Evolutionary conservation across 352 stramenopile genomes (phyloP).

Genomic region (Phytophthora pini): DNA sequence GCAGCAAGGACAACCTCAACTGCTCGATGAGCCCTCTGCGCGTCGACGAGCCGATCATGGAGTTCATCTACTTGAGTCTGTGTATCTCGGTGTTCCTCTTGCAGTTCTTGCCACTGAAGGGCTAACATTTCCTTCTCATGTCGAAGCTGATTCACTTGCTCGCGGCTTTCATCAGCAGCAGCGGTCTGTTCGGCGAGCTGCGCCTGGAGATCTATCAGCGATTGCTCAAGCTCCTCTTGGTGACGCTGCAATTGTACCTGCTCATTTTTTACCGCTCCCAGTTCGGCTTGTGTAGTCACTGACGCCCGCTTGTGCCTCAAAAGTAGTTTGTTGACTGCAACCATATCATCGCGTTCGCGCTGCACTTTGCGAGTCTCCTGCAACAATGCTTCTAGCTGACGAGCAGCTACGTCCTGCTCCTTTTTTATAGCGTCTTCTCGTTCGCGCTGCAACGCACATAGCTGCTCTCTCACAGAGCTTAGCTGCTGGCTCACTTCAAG

Average conservation of each 20-base stretch:
- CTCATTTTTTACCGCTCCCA: conserved; percentile 30
- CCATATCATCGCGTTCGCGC: conserved; percentile 46
- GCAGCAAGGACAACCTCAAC: conserved; percentile 29
- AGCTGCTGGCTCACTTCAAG: conserved; percentile 43
- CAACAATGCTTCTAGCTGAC: conserved; percentile 31
- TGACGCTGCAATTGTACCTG: conserved; percentile 31
- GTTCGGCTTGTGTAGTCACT: conserved; percentile 19
- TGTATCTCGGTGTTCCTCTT: conserved; percentile 57
- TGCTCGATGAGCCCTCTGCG: conserved; percentile 41
- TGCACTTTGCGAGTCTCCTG: conserved; percentile 38
- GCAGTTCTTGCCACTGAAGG: conserved; percentile 54
- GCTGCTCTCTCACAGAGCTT: conserved; percentile 25
- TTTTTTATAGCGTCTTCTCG: conserved; percentile 15
- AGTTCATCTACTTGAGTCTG: conserved; percentile 61
- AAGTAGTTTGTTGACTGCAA: conserved; percentile 45
- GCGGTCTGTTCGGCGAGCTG: conserved; percentile 37
- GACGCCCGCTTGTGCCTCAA: conserved; percentile 41
- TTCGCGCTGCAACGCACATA: conserved; percentile 21
- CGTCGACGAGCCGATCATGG: conserved; percentile 57
- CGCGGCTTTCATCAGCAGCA: conserved; percentile 21
- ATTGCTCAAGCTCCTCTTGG: conserved; percentile 29
- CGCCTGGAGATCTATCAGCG: conserved; percentile 29
- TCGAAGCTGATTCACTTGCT: conserved; percentile 40
- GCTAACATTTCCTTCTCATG: conserved; percentile 51
- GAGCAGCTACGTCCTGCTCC: conserved; percentile 30